These are phyloP conservation scores for Toxicodendron radicans DNA, from an alignment of 345 rosid genomes.

Conservation along the genomic window DNA sequence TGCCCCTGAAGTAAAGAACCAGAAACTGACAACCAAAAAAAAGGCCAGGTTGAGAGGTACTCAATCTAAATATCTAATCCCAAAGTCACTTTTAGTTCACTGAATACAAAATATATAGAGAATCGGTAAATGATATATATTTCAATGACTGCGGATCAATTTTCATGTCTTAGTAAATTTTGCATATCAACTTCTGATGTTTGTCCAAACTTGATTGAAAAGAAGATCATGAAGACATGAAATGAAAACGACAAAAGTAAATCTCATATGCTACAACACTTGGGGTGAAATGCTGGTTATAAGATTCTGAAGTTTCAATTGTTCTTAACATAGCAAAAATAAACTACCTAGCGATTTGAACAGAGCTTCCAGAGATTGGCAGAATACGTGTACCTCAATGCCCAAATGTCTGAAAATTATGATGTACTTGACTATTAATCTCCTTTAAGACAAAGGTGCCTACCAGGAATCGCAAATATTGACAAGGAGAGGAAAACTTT, in stretches of 20 bases:
- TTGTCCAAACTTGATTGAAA: background rate
- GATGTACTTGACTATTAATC: background rate
- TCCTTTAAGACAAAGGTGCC: background rate
- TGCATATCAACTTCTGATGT: no score
- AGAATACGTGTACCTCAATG: background rate
- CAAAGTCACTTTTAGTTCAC: background rate
- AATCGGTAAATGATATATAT: background rate
- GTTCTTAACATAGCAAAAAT: background rate
- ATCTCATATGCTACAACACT: background rate
- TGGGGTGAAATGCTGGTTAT: background rate
- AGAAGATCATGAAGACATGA: background rate
- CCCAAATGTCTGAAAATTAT: background rate
- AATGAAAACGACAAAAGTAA: background rate
- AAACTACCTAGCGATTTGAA: background rate
- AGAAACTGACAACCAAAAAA: background rate
- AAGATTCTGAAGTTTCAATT: background rate
- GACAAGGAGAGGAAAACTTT: no score
- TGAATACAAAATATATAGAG: background rate
- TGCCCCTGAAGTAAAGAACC: no score
- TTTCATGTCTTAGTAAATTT: background rate
- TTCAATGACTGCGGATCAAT: background rate
- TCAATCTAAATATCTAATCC: no score
- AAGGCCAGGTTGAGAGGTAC: no score
- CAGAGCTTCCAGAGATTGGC: background rate
- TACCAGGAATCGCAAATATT: background rate